Evolutionary conservation across 2,329 filamentous ascomycete genomes (phyloP).

Genomic region (Raffaelea ambrosiae): DNA sequence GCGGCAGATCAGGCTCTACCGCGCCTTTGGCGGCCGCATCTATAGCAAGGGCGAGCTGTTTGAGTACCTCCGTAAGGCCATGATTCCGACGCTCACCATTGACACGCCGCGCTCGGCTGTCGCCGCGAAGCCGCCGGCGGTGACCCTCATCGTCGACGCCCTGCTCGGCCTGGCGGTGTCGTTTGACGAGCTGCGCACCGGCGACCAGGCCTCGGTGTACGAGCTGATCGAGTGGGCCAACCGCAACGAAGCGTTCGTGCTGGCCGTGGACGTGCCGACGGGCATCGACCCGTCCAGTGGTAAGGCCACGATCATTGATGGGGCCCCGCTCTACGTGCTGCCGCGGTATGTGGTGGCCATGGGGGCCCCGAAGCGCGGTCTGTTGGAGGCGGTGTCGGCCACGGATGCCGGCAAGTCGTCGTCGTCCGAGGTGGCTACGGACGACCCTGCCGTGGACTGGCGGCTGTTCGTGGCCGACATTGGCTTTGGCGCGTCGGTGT

Average conservation of each 20-base stretch:
- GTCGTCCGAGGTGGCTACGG: background rate
- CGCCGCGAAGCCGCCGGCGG: conserved; percentile 50
- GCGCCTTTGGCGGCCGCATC: conserved; percentile 71
- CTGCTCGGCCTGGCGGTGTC: conserved; percentile 78
- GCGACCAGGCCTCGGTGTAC: conserved; percentile 75
- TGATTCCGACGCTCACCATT: conserved; percentile 25
- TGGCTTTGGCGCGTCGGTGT: conserved; percentile 72
- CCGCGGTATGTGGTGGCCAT: conserved; percentile 78
- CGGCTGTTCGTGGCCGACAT: conserved; percentile 79
- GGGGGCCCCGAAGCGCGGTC: conserved; percentile 76
- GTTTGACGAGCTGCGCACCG: conserved; percentile 78
- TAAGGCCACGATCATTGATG: conserved; percentile 58
- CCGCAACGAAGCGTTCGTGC: conserved; percentile 69
- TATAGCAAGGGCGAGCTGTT: conserved; percentile 53
- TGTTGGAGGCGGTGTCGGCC: conserved; percentile 60
- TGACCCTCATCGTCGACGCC: conserved; percentile 81
- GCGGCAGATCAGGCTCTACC: conserved; percentile 76
- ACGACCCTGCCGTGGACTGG: conserved; percentile 51
- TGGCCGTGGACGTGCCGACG: conserved; percentile 86
- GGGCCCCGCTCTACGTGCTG: conserved; percentile 68
- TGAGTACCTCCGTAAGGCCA: conserved; percentile 45
- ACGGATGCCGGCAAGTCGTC: conserved; percentile 11
- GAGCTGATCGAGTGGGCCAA: conserved; percentile 93
- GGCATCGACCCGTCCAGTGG: conserved; percentile 77
- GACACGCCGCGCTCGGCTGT: conserved; percentile 24